Evolutionary conservation across 257 asterid species (phyloP).

Genomic region (Catharanthus roseus): DNA sequence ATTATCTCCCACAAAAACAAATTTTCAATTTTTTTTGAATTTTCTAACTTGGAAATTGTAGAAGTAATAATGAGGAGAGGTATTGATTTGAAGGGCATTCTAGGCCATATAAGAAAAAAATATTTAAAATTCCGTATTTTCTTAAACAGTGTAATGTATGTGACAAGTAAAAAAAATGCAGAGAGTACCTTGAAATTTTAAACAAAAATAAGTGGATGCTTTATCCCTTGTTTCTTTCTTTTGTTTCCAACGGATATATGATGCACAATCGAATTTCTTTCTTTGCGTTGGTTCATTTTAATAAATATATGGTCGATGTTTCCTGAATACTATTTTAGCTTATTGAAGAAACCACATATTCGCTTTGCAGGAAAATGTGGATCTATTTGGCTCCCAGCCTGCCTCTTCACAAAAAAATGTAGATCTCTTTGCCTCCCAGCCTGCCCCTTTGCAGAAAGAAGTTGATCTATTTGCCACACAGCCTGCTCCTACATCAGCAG

Average conservation of each 20-base stretch:
- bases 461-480: slow-evolving; percentile 71
- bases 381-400: slow-evolving; percentile 67
- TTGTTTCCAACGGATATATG: neutral
- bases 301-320: neutral
- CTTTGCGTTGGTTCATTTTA: neutral
- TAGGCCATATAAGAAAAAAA: no score
- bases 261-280: neutral
- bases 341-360: slow-evolving; percentile 3
- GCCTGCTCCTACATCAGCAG: slow-evolving; percentile 44
- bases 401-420: slow-evolving; percentile 40
- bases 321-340: neutral
- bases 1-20: no score
- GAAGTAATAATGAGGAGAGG: no score
- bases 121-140: no score
- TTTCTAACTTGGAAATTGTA: no score
- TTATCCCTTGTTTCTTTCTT: neutral
- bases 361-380: slow-evolving; percentile 26
- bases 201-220: neutral
- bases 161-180: no score
- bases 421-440: slow-evolving; percentile 55
- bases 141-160: no score
- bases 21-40: no score
- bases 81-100: no score
- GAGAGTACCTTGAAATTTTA: neutral
- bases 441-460: slow-evolving; percentile 49